These are phyloP conservation scores for Cryptosporidium parvum DNA, from an alignment of 169 alveolate genomes.

Conservation along the genomic window DNA sequence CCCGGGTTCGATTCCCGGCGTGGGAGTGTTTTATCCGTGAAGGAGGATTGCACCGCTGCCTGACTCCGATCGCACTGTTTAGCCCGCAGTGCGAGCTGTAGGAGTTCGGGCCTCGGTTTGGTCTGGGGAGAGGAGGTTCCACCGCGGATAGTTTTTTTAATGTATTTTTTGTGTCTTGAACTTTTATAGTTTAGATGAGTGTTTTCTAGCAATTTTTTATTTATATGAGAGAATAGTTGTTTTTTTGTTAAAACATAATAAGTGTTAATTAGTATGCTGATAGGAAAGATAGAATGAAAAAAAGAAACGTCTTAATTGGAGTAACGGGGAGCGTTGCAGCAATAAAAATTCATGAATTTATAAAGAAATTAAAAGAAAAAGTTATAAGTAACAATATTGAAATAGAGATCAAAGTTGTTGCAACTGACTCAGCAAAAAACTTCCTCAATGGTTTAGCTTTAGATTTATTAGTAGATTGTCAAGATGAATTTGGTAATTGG, in stretches of 20 bases:
- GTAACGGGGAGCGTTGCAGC: constrained; percentile 92
- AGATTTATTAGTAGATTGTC: constrained; percentile 49
- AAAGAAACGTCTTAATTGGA: constrained; percentile 84
- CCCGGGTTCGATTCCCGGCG: constrained; percentile 86
- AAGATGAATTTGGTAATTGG: constrained; percentile 87
- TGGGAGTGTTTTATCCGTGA: constrained; percentile 77
- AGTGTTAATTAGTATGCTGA: background rate
- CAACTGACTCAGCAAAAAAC: constrained; percentile 80
- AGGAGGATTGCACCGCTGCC: background rate
- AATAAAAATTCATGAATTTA: constrained; percentile 84
- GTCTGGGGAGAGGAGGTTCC: no score
- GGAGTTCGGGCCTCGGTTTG: no score
- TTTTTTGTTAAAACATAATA: no score
- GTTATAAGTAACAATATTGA: constrained; percentile 36
- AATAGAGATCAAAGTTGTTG: constrained; percentile 80
- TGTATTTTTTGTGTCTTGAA: no score
- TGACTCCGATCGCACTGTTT: no score
- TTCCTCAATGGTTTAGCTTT: constrained; percentile 72
- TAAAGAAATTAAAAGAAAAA: constrained; percentile 72
- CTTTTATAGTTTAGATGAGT: no score
- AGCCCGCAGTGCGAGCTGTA: no score
- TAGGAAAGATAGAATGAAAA: background rate
- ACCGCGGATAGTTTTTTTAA: no score
- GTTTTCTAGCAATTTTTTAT: no score
- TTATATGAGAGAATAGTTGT: no score